Base-by-base conservation (phyloP, 805 yeast genomes). In the Nakazawaea ambrosiae region DNA sequence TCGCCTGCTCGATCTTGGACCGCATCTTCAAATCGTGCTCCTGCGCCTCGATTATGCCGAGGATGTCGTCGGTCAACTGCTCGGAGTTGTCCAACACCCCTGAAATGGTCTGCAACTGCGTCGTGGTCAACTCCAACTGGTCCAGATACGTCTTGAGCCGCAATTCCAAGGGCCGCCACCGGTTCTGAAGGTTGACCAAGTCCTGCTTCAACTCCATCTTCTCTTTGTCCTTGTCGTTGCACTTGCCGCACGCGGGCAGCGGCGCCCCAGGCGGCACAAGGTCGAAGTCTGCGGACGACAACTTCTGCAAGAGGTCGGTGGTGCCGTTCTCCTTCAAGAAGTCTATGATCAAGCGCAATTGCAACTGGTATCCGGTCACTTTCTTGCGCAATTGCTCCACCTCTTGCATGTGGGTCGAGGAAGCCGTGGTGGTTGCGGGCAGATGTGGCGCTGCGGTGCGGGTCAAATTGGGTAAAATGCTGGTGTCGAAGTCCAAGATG, bases 311-410 rank as follows among this genome's bases (percentile, higher is more conserved):
- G 7, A 41, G 29, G 23, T 44, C 43, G 16, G 31, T 31, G 9
- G 37, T 40, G 3, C 42, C 39, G 20, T 48, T 44, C 15, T 53
- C 50, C 18, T 51, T 27, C 27, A 59, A 40, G 20, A 60, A 44
- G 31, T 57, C 61, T 23, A 49, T 48, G 26, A 57, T 57, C 26
- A 61, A 36, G 31, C 51, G 47, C 19, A 61, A 34, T 38, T 61
- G 64, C 19, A 61, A 50, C 41, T 53, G 57, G 39, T 57, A 58
- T 40, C 60, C 55, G 1, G 56, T 58, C 14, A 59, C 44, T 26
- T 59, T 55, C 36, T 51, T 53, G 25, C 55, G 52, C 18, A 61
- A 36, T 5, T 39, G 43, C 22, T 49, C 56, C 24, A 19, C 7
- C 14, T 30, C 25, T n/a, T 12, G 14, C 20, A 28, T 60, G 12